Evolutionary conservation across 768 basidiomycete genomes (phyloP).

Genomic region (Artomyces pyxidatus): DNA sequence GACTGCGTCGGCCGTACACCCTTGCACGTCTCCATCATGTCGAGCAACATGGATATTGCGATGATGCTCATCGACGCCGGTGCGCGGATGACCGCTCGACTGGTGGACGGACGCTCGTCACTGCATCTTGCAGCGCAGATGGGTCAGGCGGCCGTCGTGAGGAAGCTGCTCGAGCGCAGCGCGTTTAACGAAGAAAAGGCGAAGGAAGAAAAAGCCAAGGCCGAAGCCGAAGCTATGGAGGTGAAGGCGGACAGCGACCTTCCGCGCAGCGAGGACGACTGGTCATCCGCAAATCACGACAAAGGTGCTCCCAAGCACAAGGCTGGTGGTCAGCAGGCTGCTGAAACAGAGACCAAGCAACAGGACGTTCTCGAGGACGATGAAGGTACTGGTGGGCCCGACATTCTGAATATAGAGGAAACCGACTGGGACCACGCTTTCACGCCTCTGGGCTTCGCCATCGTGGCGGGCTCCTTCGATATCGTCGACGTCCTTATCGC

Average conservation of each 20-base stretch:
- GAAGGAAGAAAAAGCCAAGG: constrained; percentile 18
- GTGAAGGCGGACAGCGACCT: constrained; percentile 8
- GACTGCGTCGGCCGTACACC: constrained; percentile 54
- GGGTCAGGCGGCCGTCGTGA: constrained; percentile 32
- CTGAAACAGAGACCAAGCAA: constrained; percentile 19
- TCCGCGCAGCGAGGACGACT: constrained; percentile 17
- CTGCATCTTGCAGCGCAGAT: constrained; percentile 51
- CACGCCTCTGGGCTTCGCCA: constrained; percentile 43
- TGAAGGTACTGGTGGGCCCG: constrained; percentile 38
- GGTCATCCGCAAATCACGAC: constrained; percentile 15
- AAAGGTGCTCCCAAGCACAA: too few relatives aligned
- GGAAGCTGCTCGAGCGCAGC: constrained; percentile 45
- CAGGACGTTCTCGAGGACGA: constrained; percentile 38
- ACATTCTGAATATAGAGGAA: constrained; percentile 46
- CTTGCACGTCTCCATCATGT: constrained; percentile 48
- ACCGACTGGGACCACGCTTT: constrained; percentile 54
- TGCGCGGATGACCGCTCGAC: constrained; percentile 44
- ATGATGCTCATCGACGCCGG: constrained; percentile 46
- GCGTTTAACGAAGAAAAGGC: constrained; percentile 22
- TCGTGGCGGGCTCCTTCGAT: constrained; percentile 36
- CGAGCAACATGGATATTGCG: constrained; percentile 37
- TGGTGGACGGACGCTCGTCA: constrained; percentile 48
- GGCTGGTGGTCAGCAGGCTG: constrained; percentile 20
- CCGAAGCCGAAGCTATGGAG: constrained; percentile 9
- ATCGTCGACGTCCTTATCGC: constrained; percentile 39